Evolutionary conservation across 2,329 filamentous ascomycete species (phyloP), one percentile per base, ranked within the genome.

Genomic region (Aspergillus ibericus): DNA sequence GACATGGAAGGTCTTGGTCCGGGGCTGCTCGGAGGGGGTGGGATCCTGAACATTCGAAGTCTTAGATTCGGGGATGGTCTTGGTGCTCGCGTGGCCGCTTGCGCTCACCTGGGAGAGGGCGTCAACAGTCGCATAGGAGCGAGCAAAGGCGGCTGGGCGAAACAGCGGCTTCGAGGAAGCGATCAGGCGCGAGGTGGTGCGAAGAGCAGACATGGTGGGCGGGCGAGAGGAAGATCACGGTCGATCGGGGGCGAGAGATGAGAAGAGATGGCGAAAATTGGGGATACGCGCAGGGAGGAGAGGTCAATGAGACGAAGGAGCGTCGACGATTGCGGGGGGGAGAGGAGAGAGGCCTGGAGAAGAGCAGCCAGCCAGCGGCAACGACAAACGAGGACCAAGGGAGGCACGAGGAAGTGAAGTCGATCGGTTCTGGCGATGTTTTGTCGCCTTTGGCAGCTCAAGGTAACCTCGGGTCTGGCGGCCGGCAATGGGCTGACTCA

Each of bases 1-100:
- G 83, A 99, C 89, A 79, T 96, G 89, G 86, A 99, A 99, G 53
- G 90, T 92, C 88, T 97, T 98, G 81, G 90, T 87, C 70, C 83
- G 84, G 47, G 86, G 78, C 60, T 83, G 77, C 65, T 82, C 76
- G 63, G 78, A 81, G 54, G 81, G 74, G 70, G 82, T 83, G 56
- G 89, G 83, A 68, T 90, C 84, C 66, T 85, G 78, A 58, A 85
- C 80, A 51, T 85, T 84, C 50, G 86, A 83, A 35, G 86, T 83
- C 75, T 88, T 75, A 64, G 75, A 78, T 77, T 80, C 74, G 57
- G 82, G 75, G 29, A 77, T 67, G 29, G 74, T 70, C 48, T 75
- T 68, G 44, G 63, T 63, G 52, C 64, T 72, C 51, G 69, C 63
- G 46, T 68, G 70, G 48, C 67, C 67, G 18, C 60, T 61, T 53